Percentiles rank a stretch among this genome's conserved stretches.
Conservation (phyloP, 257 asterid genomes). For the Przewalskia tangutica region DNA sequence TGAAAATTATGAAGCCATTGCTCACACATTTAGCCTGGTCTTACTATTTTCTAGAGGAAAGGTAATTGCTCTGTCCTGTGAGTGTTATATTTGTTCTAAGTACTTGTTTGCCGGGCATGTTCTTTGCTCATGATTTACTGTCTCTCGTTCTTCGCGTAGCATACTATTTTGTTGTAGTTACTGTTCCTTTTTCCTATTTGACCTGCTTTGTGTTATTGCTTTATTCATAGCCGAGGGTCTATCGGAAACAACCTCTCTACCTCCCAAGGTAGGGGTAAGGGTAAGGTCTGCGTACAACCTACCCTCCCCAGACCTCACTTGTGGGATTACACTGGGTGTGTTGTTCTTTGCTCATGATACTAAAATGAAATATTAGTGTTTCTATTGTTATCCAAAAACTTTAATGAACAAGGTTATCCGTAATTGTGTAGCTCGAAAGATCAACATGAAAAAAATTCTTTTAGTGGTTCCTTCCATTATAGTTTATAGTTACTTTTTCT, state of each 20-base stretch:
- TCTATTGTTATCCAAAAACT: not conserved
- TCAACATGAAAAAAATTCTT: not conserved
- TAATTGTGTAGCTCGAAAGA: not conserved
- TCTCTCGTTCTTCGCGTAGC: no score
- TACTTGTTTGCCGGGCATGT: not conserved
- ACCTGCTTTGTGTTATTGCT: no score
- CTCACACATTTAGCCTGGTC: constrained; percentile 85
- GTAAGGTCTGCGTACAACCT: no score
- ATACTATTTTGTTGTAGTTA: no score
- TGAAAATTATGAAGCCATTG: constrained; percentile 89
- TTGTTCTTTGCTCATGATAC: not conserved
- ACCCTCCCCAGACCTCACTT: no score
- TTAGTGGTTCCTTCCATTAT: not conserved
- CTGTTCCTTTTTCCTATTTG: no score
- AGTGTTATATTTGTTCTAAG: not conserved
- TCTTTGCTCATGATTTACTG: not conserved
- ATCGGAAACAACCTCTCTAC: no score
- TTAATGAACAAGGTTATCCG: not conserved
- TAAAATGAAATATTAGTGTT: not conserved
- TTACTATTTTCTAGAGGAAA: constrained; percentile 80
- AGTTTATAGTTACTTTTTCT: not conserved
- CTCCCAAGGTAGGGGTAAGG: no score
- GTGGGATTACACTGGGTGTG: no score
- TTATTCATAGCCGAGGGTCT: no score
- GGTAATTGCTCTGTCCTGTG: constrained; percentile 34